Evolutionary conservation across 192 early-diverging fungal genomes (phyloP).

Genomic region (Backusella macrospora): DNA sequence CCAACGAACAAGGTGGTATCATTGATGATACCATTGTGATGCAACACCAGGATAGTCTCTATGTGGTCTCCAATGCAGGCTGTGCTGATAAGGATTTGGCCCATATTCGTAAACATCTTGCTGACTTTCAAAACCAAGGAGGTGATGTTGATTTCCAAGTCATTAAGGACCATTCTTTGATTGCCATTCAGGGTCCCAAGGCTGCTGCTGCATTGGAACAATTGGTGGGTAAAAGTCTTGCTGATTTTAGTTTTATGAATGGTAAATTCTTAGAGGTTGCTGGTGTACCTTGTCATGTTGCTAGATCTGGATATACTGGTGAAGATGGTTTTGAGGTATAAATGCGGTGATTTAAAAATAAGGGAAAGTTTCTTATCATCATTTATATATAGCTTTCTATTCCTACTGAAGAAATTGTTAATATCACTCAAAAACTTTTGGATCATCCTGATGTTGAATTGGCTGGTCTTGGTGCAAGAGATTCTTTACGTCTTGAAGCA

Average conservation of each 20-base stretch:
- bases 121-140: conserved; percentile 82
- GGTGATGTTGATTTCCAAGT: conserved; percentile 86
- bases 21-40: conserved; percentile 98
- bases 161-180: conserved; percentile 82
- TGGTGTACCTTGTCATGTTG: conserved; percentile 83
- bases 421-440: conserved; percentile 70
- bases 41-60: conserved; percentile 80
- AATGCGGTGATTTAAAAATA: neutral
- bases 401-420: conserved; percentile 67
- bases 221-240: conserved; percentile 60
- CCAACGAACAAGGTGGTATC: conserved; percentile 95
- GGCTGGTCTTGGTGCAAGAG: conserved; percentile 94
- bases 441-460: conserved; percentile 77
- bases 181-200: conserved; percentile 94
- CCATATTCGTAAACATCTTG: conserved; percentile 82
- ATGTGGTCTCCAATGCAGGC: conserved; percentile 95
- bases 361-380: neutral
- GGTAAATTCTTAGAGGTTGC: conserved; percentile 70
- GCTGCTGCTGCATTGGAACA: conserved; percentile 70
- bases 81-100: conserved; percentile 96
- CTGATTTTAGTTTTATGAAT: conserved; percentile 90
- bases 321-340: conserved; percentile 97
- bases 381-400: conserved; percentile 75
- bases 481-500: conserved; percentile 94
- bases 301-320: conserved; percentile 97